Base-by-base conservation (phyloP, 306 rosid genomes). In the Acacia confusa region DNA sequence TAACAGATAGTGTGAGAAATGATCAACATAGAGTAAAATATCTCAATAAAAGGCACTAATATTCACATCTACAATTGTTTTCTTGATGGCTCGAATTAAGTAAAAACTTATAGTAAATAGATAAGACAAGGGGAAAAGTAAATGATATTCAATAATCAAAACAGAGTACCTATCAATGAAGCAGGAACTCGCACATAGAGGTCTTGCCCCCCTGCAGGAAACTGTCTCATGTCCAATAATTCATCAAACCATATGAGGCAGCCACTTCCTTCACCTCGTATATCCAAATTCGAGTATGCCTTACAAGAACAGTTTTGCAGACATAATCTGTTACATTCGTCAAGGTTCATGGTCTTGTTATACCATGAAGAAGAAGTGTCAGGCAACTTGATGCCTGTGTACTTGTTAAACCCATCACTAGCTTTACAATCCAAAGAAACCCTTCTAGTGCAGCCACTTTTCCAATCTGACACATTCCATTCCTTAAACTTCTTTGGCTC, bases 361-460 rank as follows among this genome's bases (percentile, higher is more conserved):
- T 24, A 71, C 82, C 82, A 58, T 3, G 84, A 73, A 47, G 84
- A 73, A 47, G 88, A 85, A 0, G 86, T 79, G 61, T 85, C 88
- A 0, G 86, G 86, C 77, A 79, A 45, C 43, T 77, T 83, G 55
- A 73, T 34, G 1, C 43, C 57, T 0, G 24, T 9, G 14, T 72
- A 64, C 53, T 15, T 50, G 3, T 19, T 5, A 66, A 80, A 86
- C 0, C 83, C 76, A 73, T 83, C 83, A 32, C 22, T 38, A 14
- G 0, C 4, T 43, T 44, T 52, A 27, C 83, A 80, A 1, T 45
- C 16, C 60, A 47, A 64, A 7, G 64, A 9, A 10, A 30, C 58
- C 11, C 43, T 43, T 28, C 64, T 2, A 47, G 14, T 2, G 15
- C 79, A 80, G 6, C 79, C 79, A 7, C 36, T 48, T 24, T 14